Base-by-base conservation (phyloP, 1,284 basidiomycete species). In the Ganoderma resinaceum region DNA sequence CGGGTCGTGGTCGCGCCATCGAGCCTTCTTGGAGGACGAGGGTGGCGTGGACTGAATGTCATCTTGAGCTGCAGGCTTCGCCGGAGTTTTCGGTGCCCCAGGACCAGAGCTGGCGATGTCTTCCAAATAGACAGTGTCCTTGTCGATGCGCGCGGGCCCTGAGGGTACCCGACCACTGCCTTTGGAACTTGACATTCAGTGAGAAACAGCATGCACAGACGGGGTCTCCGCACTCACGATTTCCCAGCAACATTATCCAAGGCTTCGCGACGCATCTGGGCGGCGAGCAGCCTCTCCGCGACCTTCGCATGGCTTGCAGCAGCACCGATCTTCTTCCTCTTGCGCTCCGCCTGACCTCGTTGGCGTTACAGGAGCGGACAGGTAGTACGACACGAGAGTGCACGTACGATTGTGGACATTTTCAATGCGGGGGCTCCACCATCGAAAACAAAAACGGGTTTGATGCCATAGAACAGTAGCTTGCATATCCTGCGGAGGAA, bases 401-500 rank as follows among this genome's bases (percentile, higher is more conserved):
- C 16, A 82, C 92, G 68, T 73, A 96, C 96, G 72, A 98, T 91
- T 1, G 97, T 98, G 61, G 86, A 85, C 76, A 91, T 87, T 83
- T 99, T 99, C 74, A 99, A 80, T 3, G 84, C 87, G 1, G 97
- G 96, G 0, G 96, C 96, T 33, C 95, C 96, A 40, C 96, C 96
- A 80, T 99, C 96, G 77, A 99, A 99, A 9, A 99, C 96, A 77
- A 99, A 99, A 31, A 99, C 96, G 0, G 97, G 97, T 78, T 95
- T 96, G 78, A 98, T 97, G 16, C 96, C 96, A 78, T 98, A 97
- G 81, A 97, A 99, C 60, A 99, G 82, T 20, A 99, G 86, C 80
- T 99, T 99, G 80, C 93, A 92, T 68, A 99, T 98, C 4, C 98
- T 87, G 40, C 96, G 86, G 62, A 98, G 83, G 80, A 99, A 99